Evolutionary conservation across 2,329 filamentous ascomycete genomes (phyloP).

Genomic region (Xylaria polymorpha): DNA sequence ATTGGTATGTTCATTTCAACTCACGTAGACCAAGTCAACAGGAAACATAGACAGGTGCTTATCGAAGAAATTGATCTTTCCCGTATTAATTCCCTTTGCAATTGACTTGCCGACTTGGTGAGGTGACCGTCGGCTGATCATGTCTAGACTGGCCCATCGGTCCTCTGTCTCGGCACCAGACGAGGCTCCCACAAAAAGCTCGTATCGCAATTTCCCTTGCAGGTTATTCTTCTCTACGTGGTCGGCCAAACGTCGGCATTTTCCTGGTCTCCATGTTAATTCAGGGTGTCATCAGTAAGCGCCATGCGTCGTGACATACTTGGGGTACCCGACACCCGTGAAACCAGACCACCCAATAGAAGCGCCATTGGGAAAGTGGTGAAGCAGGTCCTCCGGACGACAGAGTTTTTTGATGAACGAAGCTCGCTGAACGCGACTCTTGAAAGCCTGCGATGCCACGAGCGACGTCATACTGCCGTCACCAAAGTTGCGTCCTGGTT

Average conservation of each 20-base stretch:
- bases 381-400: slow-evolving; percentile 80
- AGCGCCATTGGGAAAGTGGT: slow-evolving; percentile 84
- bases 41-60: slow-evolving; percentile 96
- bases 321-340: slow-evolving; percentile 89
- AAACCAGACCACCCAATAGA: slow-evolving; percentile 94
- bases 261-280: slow-evolving; percentile 65
- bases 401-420: slow-evolving; percentile 84
- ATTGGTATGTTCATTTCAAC: slow-evolving; percentile 37
- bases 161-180: slow-evolving; percentile 92
- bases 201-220: slow-evolving; percentile 86
- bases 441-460: slow-evolving; percentile 77
- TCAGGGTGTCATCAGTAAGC: not conserved
- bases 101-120: slow-evolving; percentile 94
- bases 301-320: slow-evolving; percentile 63
- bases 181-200: slow-evolving; percentile 88
- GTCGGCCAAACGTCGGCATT: slow-evolving; percentile 86
- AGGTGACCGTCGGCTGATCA: slow-evolving; percentile 86
- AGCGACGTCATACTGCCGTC: slow-evolving; percentile 59
- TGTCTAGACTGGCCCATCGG: slow-evolving; percentile 87
- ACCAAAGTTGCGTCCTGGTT: slow-evolving; percentile 20
- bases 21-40: slow-evolving; percentile 81
- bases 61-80: slow-evolving; percentile 91
- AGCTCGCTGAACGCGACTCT: slow-evolving; percentile 78
- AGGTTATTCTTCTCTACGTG: slow-evolving; percentile 89
- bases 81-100: slow-evolving; percentile 88